A percentile compares a stretch with the other conserved stretches of the same genome.
phyloP scores from a whole-genome alignment of 2,329 filamentous ascomycete species.

The Penicillium sp. region DNA sequence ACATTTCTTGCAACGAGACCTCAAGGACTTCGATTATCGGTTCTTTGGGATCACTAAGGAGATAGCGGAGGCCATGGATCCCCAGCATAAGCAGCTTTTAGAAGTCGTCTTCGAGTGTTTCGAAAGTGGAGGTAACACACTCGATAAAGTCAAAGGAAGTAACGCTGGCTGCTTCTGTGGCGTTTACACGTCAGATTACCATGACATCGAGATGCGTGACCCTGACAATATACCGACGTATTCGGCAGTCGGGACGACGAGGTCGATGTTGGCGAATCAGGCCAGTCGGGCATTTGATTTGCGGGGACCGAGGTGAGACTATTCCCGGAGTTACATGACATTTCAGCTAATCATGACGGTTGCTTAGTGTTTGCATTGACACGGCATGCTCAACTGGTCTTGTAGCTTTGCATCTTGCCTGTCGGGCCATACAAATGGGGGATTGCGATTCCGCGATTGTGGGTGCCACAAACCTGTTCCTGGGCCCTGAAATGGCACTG shows the following conservation, averaged over 20 bases:
- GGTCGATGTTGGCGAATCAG: no score
- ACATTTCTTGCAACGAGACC: constrained; percentile 22
- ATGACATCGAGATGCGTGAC: no score
- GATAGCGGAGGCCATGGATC: constrained; percentile 19
- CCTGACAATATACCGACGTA: no score
- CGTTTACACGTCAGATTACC: neutral
- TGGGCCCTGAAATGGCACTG: constrained; percentile 25
- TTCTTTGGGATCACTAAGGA: constrained; percentile 20
- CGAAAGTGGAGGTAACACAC: constrained; percentile 20
- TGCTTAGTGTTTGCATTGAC: constrained; percentile 23
- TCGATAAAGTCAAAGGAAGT: constrained; percentile 4
- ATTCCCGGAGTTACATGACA: constrained; percentile 9
- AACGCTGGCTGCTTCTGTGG: neutral
- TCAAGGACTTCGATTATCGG: constrained; percentile 19
- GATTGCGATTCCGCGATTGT: constrained; percentile 29
- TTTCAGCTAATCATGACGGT: constrained; percentile 1
- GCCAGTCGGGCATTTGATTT: neutral
- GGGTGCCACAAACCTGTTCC: constrained; percentile 33
- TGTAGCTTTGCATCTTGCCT: constrained; percentile 26
- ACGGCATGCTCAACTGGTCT: constrained; percentile 39
- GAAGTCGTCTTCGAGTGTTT: constrained; percentile 24
- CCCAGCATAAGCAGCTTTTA: constrained; percentile 22
- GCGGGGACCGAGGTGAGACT: neutral
- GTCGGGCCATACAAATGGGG: constrained; percentile 17
- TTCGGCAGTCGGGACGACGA: no score